Evolutionary conservation across 345 rosid genomes (phyloP), one percentile per base, ranked within the genome.

Genomic region (Citrus trifoliata): DNA sequence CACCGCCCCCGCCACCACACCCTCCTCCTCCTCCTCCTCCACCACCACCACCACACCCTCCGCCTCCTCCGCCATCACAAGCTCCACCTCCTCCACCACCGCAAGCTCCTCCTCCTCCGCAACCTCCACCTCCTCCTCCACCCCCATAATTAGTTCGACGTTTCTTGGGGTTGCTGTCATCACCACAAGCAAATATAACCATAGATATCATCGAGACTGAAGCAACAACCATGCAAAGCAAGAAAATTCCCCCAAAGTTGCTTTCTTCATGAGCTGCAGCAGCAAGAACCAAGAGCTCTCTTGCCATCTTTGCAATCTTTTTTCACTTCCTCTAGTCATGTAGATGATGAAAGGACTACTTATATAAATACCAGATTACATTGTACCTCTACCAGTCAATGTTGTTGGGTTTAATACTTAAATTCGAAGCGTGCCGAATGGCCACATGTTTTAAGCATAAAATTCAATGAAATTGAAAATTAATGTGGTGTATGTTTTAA

Each of bases 101-200:
- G 0, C 46, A 75, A 5, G 37, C 0, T 0, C 58, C 58, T 0
- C 65, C 48, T 2, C 63, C 48, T 10, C 48, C 14, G 1, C 79
- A 22, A 1, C 32, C 67, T 0, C 67, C 68, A 0, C 61, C 46
- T 2, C 61, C 71, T 0, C 77, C 64, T 1, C 67, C 68, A 0
- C 69, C 51, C 38, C 70, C 37, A 0, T 58, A 14, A 7, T 55
- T 32, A 8, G 8, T 19, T 1, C 76, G 18, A 25, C 19, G 7
- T 27, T 18, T 16, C 7, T 27, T 16, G 0, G 69, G 35, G 62
- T 21, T 12, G n/a, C 60, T 30, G n/a, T 76, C 72, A 70, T 70
- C 72, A 63, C 73, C 79, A 53, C 79, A 80, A 75, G 79, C 71
- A 8, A 80, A 76, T 67, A 80, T 70, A n/a, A 76, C 67, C 76